Evolutionary conservation across 1,139 yeast species (phyloP).

Genomic region (Suzukiozyma palmioleophila): DNA sequence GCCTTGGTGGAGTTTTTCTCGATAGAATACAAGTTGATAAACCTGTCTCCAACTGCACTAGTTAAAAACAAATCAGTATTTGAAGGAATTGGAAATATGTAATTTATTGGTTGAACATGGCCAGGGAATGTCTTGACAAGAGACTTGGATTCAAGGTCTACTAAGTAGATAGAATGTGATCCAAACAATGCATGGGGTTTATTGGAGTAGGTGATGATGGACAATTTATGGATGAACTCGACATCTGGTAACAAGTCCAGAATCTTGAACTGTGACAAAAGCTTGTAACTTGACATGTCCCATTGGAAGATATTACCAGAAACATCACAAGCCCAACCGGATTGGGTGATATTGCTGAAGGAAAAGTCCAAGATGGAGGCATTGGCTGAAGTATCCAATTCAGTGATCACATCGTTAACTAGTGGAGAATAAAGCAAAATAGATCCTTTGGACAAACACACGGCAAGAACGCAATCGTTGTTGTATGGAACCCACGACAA

Average conservation of each 20-base stretch:
- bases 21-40: conserved; percentile 64
- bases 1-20: conserved; percentile 35
- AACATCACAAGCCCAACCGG: conserved; percentile 63
- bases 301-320: conserved; percentile 63
- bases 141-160: conserved; percentile 35
- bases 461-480: conserved; percentile 45
- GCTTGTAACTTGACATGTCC: conserved; percentile 45
- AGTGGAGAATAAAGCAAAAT: conserved; percentile 66
- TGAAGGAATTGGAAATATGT: conserved; percentile 33
- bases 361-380: conserved; percentile 53
- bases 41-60: conserved; percentile 74
- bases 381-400: conserved; percentile 47
- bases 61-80: conserved; percentile 51
- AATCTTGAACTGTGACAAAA: conserved; percentile 40
- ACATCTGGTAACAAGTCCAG: conserved; percentile 31
- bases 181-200: conserved; percentile 54
- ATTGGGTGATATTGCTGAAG: conserved; percentile 34
- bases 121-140: conserved; percentile 59
- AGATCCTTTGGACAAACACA: conserved; percentile 66
- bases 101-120: conserved; percentile 61
- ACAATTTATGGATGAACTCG: conserved; percentile 29
- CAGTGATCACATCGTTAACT: conserved; percentile 50
- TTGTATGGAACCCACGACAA: conserved; percentile 51
- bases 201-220: conserved; percentile 31
- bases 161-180: conserved; percentile 55